A percentile compares a stretch with the other conserved stretches of the same genome.
These are phyloP conservation scores for Alternaria atra DNA, from an alignment of 2,329 filamentous ascomycete genomes.

Conservation along the genomic window DNA sequence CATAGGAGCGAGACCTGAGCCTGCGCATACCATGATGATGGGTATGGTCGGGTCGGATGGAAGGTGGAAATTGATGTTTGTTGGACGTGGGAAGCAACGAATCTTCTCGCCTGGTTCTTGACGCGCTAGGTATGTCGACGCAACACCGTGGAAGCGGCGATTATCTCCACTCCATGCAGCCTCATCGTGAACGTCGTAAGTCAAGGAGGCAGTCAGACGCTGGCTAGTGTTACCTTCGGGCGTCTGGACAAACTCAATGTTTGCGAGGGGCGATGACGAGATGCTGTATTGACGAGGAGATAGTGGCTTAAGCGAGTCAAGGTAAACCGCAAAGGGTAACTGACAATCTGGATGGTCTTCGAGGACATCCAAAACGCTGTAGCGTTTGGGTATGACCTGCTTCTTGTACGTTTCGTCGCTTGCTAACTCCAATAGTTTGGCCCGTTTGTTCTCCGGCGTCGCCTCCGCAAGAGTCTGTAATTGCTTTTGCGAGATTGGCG, in stretches of 20 bases:
- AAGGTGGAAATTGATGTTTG: conserved; percentile 16
- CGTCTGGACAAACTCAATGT: conserved; percentile 42
- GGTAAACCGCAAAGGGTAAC: conserved; percentile 6
- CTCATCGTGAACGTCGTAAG: conserved; percentile 15
- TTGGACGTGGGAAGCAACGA: conserved; percentile 14
- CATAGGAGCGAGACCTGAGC: conserved; percentile 43
- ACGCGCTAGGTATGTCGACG: conserved; percentile 10
- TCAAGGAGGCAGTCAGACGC: conserved; percentile 8
- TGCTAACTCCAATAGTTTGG: conserved; percentile 1
- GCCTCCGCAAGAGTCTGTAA: conserved; percentile 9
- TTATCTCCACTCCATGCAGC: conserved; percentile 12
- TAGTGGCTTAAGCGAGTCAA: conserved; percentile 13
- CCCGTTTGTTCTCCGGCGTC: conserved; percentile 8
- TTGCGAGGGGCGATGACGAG: conserved; percentile 72
- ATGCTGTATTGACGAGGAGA: conserved; percentile 53
- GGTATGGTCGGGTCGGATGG: conserved; percentile 52
- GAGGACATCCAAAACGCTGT: conserved; percentile 12
- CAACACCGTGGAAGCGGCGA: conserved; percentile 14
- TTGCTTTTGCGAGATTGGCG: conserved; percentile 17
- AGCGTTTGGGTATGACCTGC: conserved; percentile 9
- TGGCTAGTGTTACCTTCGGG: not conserved
- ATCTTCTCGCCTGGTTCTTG: conserved; percentile 14
- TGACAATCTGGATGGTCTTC: conserved; percentile 12
- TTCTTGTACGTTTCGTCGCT: conserved; percentile 11
- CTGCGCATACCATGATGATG: conserved; percentile 56